Evolutionary conservation across 2,329 filamentous ascomycete genomes (phyloP).

Genomic region (Fusarium nisikadoi): DNA sequence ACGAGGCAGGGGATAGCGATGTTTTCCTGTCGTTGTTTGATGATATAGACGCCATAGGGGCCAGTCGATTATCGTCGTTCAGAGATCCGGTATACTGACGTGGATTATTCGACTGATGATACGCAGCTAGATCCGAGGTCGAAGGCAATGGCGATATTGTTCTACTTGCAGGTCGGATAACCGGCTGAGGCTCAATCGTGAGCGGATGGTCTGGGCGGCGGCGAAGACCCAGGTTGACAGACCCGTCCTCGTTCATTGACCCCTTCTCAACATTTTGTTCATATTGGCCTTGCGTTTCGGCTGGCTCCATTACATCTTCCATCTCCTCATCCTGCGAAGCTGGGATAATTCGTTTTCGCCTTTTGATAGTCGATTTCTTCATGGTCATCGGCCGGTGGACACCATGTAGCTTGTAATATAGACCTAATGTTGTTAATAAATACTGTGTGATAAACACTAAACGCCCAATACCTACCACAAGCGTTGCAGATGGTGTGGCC

Average conservation of each 20-base stretch:
- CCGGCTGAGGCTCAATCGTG: conserved; percentile 60
- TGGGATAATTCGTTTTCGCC: conserved; percentile 92
- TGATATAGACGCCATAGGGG: conserved; percentile 63
- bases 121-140: conserved; percentile 60
- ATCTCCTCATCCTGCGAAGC: conserved; percentile 67
- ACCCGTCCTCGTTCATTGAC: conserved; percentile 71
- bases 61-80: conserved; percentile 67
- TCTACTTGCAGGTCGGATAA: conserved; percentile 56
- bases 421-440: conserved; percentile 62
- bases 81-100: conserved; percentile 55
- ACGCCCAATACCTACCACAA: conserved; percentile 74
- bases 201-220: conserved; percentile 58
- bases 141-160: conserved; percentile 57
- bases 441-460: background rate
- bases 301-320: conserved; percentile 61
- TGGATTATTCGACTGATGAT: conserved; percentile 59
- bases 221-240: conserved; percentile 69
- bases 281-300: conserved; percentile 51
- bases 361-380: conserved; percentile 98
- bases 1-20: conserved; percentile 70
- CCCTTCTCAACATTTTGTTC: conserved; percentile 61
- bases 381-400: conserved; percentile 95
- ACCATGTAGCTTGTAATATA: conserved; percentile 97
- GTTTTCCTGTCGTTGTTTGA: conserved; percentile 61
- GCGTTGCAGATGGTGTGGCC: conserved; percentile 99